Conservation (phyloP, 2,329 filamentous ascomycete genomes). For the Neoscytalidium dimidiatum region DNA sequence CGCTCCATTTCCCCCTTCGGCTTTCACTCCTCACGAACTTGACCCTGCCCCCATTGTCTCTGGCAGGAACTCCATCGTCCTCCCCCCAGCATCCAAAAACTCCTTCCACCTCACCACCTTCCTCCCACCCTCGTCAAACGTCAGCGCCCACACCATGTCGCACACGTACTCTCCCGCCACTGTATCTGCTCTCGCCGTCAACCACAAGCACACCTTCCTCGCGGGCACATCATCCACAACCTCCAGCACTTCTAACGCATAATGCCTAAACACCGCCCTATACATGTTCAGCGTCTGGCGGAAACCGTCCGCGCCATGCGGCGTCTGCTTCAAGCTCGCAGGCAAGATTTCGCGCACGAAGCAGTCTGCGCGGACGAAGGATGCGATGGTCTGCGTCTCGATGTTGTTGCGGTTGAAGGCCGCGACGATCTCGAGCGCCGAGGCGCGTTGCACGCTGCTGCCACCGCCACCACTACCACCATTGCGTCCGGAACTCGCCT, state of each 20-base stretch:
- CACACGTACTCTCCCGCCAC: constrained; percentile 3
- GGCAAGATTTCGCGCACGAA: constrained; percentile 13
- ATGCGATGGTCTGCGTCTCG: constrained; percentile 1
- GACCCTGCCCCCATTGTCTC: neutral
- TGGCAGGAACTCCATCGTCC: neutral
- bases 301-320: constrained; percentile 1
- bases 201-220: constrained; percentile 11
- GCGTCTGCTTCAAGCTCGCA: neutral
- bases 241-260: neutral
- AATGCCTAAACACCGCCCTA: constrained; percentile 9
- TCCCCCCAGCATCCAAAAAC: neutral
- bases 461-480: neutral
- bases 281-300: constrained; percentile 10
- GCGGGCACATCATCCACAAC: constrained; percentile 3
- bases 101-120: constrained; percentile 6
- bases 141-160: constrained; percentile 8
- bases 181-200: constrained; percentile 1
- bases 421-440: constrained; percentile 9
- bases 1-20: neutral
- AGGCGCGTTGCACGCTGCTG: neutral
- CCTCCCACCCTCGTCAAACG: constrained; percentile 1
- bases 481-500: neutral
- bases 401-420: constrained; percentile 19
- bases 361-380: neutral
- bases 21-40: neutral